Evolutionary conservation across 192 early-diverging fungal species (phyloP), one percentile per base, ranked within the genome.

Genomic region (Podila epigama): DNA sequence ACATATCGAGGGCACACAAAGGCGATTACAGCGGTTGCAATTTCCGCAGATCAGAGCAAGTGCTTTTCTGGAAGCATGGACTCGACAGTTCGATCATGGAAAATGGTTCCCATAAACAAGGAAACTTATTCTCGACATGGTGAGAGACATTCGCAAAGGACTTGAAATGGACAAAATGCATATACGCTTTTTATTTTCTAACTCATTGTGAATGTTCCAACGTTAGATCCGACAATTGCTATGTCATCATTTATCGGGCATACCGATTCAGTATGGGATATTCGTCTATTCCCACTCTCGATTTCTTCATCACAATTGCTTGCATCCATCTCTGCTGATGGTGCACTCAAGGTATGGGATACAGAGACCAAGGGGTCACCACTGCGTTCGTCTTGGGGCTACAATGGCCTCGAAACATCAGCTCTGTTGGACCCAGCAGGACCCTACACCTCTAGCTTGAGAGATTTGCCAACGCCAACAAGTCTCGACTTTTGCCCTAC

Each of bases 261-360:
- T 66, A 91, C 93, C 6, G 93, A 95, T 66, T 85, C 89, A n/a
- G 89, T 96, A 15, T 96, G 94, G 94, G 92, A 93, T 55, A 77
- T 95, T 65, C 84, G 87, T 53, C 79, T 92, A 3, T 90, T 90
- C 60, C 88, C 90, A 28, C 50, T 88, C 6, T 78, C 63, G 1
- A 73, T 82, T 22, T 65, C 83, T 33, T 75, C 85, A 29, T 79
- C 81, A 25, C 69, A 81, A 25, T 54, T 89, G 9, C 62, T 96
- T 4, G 90, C 88, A 0, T 93, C 93, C 12, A 90, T 89, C 11
- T 92, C 92, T 50, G 88, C 91, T 7, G 94, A 96, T 77, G 92
- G 92, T 2, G 88, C 91, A 15, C 81, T 94, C 5, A 95, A 92
- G 75, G 79, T 96, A 15, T 96, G 94, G 91, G 89, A 95, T 61